Percentiles rank a stretch among this genome's conserved stretches.
These are phyloP conservation scores for Aureobasidium leucospermi DNA, from an alignment of 2,329 filamentous ascomycete species.

Conservation along the genomic window DNA sequence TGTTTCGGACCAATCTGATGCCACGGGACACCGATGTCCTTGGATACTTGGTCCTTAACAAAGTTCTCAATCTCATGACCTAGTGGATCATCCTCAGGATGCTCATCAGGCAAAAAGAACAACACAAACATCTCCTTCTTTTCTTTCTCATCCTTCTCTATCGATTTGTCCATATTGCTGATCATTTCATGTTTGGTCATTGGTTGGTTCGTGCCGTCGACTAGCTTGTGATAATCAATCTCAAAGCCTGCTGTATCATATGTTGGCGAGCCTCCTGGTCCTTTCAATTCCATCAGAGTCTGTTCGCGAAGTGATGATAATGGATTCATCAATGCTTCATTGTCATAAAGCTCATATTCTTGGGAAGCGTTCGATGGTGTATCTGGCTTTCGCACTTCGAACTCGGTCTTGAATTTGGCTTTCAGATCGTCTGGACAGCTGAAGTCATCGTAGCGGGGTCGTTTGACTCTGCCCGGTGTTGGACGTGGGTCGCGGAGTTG, in stretches of 20 bases:
- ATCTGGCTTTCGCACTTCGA: too few species aligned
- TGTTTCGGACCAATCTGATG: background rate
- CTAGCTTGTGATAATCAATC: background rate
- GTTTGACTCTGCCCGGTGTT: too few species aligned
- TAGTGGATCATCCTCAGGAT: background rate
- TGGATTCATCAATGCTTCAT: too few species aligned
- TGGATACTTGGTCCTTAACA: background rate
- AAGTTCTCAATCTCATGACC: background rate
- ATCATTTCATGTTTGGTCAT: background rate
- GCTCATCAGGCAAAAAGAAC: background rate
- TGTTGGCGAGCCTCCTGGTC: background rate
- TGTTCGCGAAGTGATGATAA: too few species aligned
- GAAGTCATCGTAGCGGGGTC: too few species aligned
- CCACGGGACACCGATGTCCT: background rate
- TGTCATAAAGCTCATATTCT: too few species aligned
- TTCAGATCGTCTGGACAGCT: too few species aligned
- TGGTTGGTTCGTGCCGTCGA: background rate
- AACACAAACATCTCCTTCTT: background rate
- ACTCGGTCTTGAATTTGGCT: too few species aligned
- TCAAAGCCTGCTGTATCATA: background rate
- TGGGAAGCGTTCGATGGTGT: too few species aligned
- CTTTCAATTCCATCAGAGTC: too few species aligned
- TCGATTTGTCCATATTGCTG: background rate
- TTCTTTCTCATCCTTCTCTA: background rate
- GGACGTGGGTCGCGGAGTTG: too few species aligned